Percentiles rank a stretch among this genome's conserved stretches.
Evolutionary conservation across 192 early-diverging fungal genomes (phyloP).

Genomic region (Backusella tarrabulga): DNA sequence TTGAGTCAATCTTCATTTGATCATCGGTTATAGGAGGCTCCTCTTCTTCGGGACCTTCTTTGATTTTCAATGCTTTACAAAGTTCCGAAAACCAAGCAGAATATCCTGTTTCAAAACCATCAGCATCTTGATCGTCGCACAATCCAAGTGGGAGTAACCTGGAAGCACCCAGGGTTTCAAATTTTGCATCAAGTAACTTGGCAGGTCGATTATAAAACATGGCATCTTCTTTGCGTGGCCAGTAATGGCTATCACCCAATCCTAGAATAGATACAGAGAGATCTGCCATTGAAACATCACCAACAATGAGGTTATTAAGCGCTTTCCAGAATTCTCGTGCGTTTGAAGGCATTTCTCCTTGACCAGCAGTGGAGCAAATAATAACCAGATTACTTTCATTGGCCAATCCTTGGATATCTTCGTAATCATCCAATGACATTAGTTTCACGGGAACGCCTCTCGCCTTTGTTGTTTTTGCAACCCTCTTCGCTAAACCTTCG

Average conservation of each 20-base stretch:
- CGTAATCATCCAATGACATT: constrained; percentile 78
- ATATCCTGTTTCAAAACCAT: constrained; percentile 84
- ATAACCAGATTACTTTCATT: constrained; percentile 77
- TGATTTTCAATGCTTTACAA: constrained; percentile 78
- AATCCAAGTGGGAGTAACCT: constrained; percentile 67
- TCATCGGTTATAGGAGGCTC: constrained; percentile 78
- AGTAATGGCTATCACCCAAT: constrained; percentile 93
- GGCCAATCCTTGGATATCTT: constrained; percentile 71
- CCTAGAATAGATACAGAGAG: constrained; percentile 81
- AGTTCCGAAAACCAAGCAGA: constrained; percentile 71
- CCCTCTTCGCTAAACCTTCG: constrained; percentile 75
- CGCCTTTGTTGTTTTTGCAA: constrained; percentile 77
- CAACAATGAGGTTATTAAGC: constrained; percentile 54
- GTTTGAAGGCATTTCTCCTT: constrained; percentile 95
- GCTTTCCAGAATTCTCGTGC: constrained; percentile 85
- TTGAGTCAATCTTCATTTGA: constrained; percentile 87
- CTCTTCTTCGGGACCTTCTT: constrained; percentile 46
- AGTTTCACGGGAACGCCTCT: constrained; percentile 74
- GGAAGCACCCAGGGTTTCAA: constrained; percentile 71
- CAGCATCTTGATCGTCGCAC: constrained; percentile 93
- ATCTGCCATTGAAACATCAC: constrained; percentile 57
- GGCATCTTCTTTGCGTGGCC: constrained; percentile 87
- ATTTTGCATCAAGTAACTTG: constrained; percentile 79
- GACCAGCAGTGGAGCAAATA: constrained; percentile 85
- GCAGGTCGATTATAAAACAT: constrained; percentile 90